Conservation (phyloP, 1,284 basidiomycete genomes). For the Tylopilus sp. region DNA sequence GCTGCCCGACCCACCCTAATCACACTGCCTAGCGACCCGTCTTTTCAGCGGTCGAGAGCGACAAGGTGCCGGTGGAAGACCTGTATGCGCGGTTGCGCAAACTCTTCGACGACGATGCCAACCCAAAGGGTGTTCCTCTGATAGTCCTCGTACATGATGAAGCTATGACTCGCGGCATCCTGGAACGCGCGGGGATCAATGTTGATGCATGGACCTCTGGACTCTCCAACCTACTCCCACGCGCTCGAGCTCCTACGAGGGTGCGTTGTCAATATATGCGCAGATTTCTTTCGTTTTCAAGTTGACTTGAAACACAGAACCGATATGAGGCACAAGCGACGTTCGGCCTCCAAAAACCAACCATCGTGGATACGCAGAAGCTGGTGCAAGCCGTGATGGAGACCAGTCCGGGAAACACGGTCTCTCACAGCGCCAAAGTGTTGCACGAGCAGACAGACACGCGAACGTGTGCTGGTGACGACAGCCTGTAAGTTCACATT, state of each 20-base stretch:
- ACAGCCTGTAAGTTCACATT: constrained; percentile 40
- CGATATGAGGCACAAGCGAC: constrained; percentile 8
- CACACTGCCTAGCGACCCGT: constrained; percentile 22
- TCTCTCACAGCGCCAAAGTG: constrained; percentile 38
- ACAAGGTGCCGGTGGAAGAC: constrained; percentile 5
- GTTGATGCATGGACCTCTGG: constrained; percentile 33
- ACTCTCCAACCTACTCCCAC: constrained; percentile 29
- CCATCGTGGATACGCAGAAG: constrained; percentile 41
- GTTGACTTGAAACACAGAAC: constrained; percentile 16
- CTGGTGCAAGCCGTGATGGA: constrained; percentile 41
- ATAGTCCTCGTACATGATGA: constrained; percentile 45
- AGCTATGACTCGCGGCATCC: constrained; percentile 39
- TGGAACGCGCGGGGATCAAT: constrained; percentile 36
- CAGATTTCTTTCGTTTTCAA: neutral
- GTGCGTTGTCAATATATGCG: constrained; percentile 6
- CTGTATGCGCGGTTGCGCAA: constrained; percentile 32
- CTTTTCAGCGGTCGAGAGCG: constrained; percentile 27
- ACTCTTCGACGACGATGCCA: constrained; percentile 32
- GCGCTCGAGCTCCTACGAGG: neutral
- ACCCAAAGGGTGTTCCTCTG: constrained; percentile 33
- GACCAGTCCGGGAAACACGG: constrained; percentile 26
- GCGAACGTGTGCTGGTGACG: constrained; percentile 42
- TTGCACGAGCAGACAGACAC: constrained; percentile 41
- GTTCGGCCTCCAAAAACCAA: constrained; percentile 8
- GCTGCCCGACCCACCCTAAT: neutral